Evolutionary conservation across 1,284 basidiomycete species (phyloP), one percentile per base, ranked within the genome.

Genomic region (Bjerkandera adusta): DNA sequence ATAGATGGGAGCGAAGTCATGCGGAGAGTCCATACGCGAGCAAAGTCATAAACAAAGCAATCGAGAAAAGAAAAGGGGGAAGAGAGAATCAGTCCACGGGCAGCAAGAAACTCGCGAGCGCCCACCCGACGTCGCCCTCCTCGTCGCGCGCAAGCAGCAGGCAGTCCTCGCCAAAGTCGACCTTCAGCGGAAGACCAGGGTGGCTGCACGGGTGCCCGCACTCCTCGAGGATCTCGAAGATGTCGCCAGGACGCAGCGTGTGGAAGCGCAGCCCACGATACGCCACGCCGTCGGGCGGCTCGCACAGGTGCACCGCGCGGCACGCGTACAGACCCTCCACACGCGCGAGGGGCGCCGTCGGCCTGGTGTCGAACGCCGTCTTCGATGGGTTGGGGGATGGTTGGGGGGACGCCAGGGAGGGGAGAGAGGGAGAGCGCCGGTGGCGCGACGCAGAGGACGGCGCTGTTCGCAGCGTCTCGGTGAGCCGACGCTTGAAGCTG

Each of bases 151-250:
- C 74, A 26, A 89, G 72, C 44, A 90, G 66, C 53, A 91, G 65
- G 65, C 85, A 89, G 55, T 90, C 88, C 54, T 87, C 87, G 7
- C 87, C 85, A 42, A 89, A 85, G 55, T 89, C 86, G 25, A 89
- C 81, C 57, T 81, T 80, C 47, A 90, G 60, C 4, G 88, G 88
- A 34, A 90, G 65, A 53, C 84, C 78, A 2, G 73, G 71, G 56
- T 87, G 85, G 22, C 75, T 70, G 37, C 78, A 79, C 12, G 87
- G 88, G 60, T 89, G 88, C 1, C 88, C 87, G 0, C 79, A 81
- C 62, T 90, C 88, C 53, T 79, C 73, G 43, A 90, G 63, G 6
- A 91, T 79, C 36, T 83, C 77, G 47, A 81, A 81, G 30, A 79
- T 60, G 26, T 84, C 80, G 2, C 76, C 81, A 22, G 77, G 71